phyloP scores from a whole-genome alignment of 2,329 filamentous ascomycete species.

The Endothia cerciana region DNA sequence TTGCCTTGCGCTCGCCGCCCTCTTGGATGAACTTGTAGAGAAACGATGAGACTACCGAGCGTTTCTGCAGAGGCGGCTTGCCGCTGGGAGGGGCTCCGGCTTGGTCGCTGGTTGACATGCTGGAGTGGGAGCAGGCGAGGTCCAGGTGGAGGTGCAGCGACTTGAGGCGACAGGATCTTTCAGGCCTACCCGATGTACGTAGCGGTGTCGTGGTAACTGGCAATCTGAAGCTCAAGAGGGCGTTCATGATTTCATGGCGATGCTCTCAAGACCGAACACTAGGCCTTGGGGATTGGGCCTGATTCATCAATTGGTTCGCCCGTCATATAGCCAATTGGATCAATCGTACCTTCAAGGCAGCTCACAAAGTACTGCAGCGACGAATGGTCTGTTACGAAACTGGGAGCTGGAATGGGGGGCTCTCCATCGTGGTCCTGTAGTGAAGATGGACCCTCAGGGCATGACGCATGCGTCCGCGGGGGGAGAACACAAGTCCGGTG shows the following conservation, averaged over 20 bases:
- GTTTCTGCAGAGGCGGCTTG: conserved; percentile 37
- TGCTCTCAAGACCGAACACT: background rate
- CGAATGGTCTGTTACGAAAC: no score
- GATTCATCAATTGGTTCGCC: background rate
- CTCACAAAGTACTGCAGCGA: background rate
- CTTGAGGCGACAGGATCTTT: background rate
- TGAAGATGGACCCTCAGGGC: no score
- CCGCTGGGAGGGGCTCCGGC: background rate
- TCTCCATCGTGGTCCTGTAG: no score
- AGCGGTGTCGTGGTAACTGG: background rate
- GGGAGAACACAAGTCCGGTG: background rate
- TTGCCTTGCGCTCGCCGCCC: conserved; percentile 40
- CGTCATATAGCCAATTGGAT: background rate
- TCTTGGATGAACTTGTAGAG: conserved; percentile 49
- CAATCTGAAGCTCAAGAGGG: background rate
- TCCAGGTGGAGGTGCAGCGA: background rate
- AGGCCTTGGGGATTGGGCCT: background rate
- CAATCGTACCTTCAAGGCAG: background rate
- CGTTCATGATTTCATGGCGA: background rate
- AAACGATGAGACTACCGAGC: conserved; percentile 54
- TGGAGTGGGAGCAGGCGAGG: conserved; percentile 14
- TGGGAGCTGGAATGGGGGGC: no score
- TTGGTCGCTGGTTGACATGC: conserved; percentile 28
- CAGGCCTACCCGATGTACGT: background rate
- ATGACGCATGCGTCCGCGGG: background rate